Base-by-base conservation (phyloP, 2,329 filamentous ascomycete genomes). In the Biscogniauxia marginata region DNA sequence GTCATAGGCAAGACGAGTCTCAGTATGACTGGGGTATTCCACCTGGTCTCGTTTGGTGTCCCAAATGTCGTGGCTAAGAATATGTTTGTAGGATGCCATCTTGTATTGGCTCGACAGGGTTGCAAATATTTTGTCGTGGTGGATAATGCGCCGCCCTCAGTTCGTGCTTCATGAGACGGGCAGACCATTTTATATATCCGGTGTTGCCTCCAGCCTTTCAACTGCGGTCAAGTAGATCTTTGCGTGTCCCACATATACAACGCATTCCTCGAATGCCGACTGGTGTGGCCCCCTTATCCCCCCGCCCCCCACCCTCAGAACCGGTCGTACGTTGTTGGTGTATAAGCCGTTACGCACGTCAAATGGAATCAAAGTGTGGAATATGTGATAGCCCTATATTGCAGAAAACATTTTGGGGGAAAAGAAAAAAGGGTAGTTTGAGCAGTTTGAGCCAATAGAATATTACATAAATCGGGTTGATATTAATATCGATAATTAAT, bases 1-100 rank as follows among this genome's bases (percentile, higher is more conserved):
- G 16, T 57, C 44, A 46, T 65, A 63, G 20, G 46, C 18, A 13
- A 56, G 54, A 5, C 52, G 49, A 45, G 57, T 56, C 30, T 61
- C 18, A 20, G 54, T 47, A 9, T 53, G 56, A 11, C 51, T 46
- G 16, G 62, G 62, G 19, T 59, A 63, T 16, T 60, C 52, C 16
- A 62, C 23, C 4, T 56, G 25, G 21, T 63, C 58, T 20, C 19
- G 24, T 19, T 39, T 52, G 7, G 54, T 43, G 30, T 59, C 34
- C 7, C 60, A 61, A 34, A 58, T 22, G n/a, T 48, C 49, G 34
- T 54, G 23, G 7, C 30, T n/a, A 39, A 62, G 54, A 4, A 57
- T 49, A 39, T 56, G 52, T 8, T 56, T 55, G 45, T 56, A 59
- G 5, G 45, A 2, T 3, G 54, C 51, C 59, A 61, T 61, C 18